phyloP scores from a whole-genome alignment of 352 stramenopile genomes.

The Globisporangium takayamanum region DNA sequence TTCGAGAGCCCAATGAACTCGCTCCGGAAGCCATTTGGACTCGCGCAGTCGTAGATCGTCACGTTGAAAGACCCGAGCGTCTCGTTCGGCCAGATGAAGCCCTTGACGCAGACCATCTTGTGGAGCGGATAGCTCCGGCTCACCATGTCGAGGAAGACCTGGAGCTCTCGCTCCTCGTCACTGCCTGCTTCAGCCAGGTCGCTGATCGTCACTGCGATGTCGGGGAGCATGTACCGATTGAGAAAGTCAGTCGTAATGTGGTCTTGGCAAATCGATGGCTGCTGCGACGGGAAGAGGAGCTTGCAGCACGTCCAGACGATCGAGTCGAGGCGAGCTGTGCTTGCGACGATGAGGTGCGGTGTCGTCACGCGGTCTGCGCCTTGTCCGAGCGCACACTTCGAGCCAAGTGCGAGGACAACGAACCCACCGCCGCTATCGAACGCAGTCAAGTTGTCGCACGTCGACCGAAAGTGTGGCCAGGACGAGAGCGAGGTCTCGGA shows the following conservation, averaged over 20 bases:
- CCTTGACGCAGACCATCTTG: conserved; percentile 15
- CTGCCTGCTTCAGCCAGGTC: conserved; percentile 5
- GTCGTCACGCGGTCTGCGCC: neutral
- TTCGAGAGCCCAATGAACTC: conserved; percentile 17
- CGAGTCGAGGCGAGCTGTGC: conserved; percentile 14
- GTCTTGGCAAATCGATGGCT: conserved; percentile 17
- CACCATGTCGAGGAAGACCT: conserved; percentile 17
- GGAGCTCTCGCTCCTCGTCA: conserved; percentile 14
- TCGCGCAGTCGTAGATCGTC: conserved; percentile 21
- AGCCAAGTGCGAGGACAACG: conserved; percentile 14
- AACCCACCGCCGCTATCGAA: conserved; percentile 15
- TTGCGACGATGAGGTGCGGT: conserved; percentile 16
- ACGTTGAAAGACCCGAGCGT: conserved; percentile 7
- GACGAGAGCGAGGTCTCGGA: conserved; percentile 7
- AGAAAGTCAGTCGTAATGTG: conserved; percentile 19
- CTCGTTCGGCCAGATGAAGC: conserved; percentile 19
- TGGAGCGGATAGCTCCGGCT: conserved; percentile 15
- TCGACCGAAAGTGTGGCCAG: conserved; percentile 16
- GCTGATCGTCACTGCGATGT: conserved; percentile 7
- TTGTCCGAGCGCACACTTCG: conserved; percentile 14
- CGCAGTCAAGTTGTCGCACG: conserved; percentile 12
- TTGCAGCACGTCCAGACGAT: conserved; percentile 21
- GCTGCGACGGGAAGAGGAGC: conserved; percentile 16
- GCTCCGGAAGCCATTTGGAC: conserved; percentile 14
- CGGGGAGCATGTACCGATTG: conserved; percentile 13